phyloP scores from a whole-genome alignment of 2,329 filamentous ascomycete genomes.

The Zymoseptoria brevis region DNA sequence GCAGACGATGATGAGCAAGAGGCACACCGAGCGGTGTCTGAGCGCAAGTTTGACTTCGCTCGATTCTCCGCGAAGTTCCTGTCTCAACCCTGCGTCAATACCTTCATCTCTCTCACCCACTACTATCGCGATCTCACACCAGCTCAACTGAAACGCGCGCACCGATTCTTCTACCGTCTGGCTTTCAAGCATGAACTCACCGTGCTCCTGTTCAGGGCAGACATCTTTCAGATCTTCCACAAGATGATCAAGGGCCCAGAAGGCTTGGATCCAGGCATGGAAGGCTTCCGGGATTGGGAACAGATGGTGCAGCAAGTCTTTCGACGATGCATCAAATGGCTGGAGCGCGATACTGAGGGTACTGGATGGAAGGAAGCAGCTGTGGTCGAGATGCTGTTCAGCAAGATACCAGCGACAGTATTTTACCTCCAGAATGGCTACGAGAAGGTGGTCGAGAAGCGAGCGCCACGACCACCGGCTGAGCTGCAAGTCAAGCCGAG shows the following conservation, averaged over 20 bases:
- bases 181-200: constrained; percentile 92
- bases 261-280: constrained; percentile 57
- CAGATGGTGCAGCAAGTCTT: constrained; percentile 80
- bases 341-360: constrained; percentile 34
- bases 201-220: constrained; percentile 80
- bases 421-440: constrained; percentile 87
- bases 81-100: constrained; percentile 77
- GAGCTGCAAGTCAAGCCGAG: constrained; percentile 75
- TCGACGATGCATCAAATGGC: constrained; percentile 71
- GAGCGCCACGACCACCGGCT: constrained; percentile 62
- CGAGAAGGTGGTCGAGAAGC: constrained; percentile 64
- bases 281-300: constrained; percentile 80
- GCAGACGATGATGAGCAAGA: constrained; percentile 61
- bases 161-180: constrained; percentile 87
- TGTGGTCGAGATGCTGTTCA: constrained; percentile 88
- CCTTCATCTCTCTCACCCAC: constrained; percentile 70
- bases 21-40: constrained; percentile 63
- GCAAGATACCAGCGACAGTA: constrained; percentile 74
- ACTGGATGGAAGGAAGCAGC: constrained; percentile 73
- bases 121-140: constrained; percentile 74
- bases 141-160: constrained; percentile 78
- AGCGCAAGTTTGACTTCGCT: constrained; percentile 90
- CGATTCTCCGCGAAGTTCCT: constrained; percentile 75
- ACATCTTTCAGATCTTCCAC: constrained; percentile 82
- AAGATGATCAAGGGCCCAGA: constrained; percentile 86